A percentile compares a stretch with the other conserved stretches of the same genome.
These are phyloP conservation scores for Bombardia bombarda DNA, from an alignment of 495 filamentous ascomycete species.

Conservation along the genomic window DNA sequence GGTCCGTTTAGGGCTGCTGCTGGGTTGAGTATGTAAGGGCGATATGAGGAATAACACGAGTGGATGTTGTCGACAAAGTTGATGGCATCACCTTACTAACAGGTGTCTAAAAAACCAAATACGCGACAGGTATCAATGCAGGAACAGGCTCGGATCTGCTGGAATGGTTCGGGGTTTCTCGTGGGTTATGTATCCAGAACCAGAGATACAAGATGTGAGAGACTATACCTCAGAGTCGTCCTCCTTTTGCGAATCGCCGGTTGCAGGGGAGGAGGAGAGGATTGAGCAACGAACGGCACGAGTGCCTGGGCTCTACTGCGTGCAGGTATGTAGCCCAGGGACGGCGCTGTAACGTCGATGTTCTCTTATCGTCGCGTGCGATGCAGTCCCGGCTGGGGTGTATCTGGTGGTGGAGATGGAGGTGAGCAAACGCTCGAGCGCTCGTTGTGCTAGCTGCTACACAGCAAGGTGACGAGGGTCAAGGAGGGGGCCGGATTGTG, in stretches of 20 bases:
- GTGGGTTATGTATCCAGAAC: conserved; percentile 22
- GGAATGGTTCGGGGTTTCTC: conserved; percentile 6
- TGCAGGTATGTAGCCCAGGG: conserved; percentile 4
- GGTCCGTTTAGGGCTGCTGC: background rate
- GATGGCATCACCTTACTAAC: background rate
- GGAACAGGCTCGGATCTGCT: conserved; percentile 4
- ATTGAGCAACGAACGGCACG: conserved; percentile 4
- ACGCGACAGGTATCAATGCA: conserved; percentile 1
- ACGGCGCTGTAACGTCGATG: conserved; percentile 12
- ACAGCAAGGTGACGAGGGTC: conserved; percentile 11
- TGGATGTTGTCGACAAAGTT: background rate
- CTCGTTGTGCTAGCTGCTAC: conserved; percentile 4
- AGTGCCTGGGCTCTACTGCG: conserved; percentile 4
- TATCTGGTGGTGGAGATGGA: conserved; percentile 11
- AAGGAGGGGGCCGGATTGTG: conserved; percentile 2
- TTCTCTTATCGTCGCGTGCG: conserved; percentile 2
- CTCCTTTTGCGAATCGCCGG: background rate
- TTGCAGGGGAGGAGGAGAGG: conserved; percentile 5
- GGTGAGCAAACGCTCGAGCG: conserved; percentile 13
- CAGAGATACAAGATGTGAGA: conserved; percentile 6
- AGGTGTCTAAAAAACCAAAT: background rate
- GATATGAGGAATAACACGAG: background rate
- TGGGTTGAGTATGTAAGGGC: conserved; percentile 1
- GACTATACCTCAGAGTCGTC: conserved; percentile 14
- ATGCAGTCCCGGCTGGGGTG: conserved; percentile 1